These are phyloP conservation scores for Paxillus ammoniavirescens DNA, from an alignment of 768 basidiomycete species.

Conservation along the genomic window DNA sequence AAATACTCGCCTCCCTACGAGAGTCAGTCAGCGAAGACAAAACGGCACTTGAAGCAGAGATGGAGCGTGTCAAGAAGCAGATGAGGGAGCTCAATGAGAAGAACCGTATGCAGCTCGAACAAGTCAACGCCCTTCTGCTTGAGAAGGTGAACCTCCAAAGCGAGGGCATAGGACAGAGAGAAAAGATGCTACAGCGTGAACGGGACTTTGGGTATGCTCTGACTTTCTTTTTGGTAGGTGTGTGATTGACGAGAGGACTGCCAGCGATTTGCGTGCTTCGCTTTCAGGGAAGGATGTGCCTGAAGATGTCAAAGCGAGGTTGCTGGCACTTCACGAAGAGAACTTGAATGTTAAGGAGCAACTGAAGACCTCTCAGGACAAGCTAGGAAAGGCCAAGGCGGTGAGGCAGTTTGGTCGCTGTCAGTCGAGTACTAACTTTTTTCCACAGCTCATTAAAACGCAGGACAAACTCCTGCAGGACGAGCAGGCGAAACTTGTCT, in stretches of 20 bases:
- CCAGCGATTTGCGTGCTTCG: conserved; percentile 74
- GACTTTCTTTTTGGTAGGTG: neutral
- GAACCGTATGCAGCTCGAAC: conserved; percentile 88
- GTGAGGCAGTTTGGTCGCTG: conserved; percentile 36
- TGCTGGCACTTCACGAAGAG: conserved; percentile 77
- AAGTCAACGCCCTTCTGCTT: conserved; percentile 77
- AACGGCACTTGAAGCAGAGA: conserved; percentile 64
- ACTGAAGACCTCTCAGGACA: conserved; percentile 67
- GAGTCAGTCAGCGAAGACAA: conserved; percentile 92
- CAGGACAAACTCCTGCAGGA: conserved; percentile 90
- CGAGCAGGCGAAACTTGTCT: conserved; percentile 60
- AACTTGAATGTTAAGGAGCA: conserved; percentile 70
- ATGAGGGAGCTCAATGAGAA: conserved; percentile 76
- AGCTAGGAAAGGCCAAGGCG: conserved; percentile 75
- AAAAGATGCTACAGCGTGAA: conserved; percentile 83
- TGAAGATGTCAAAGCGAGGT: conserved; percentile 73
- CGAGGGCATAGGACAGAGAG: conserved; percentile 87
- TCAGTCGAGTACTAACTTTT: neutral
- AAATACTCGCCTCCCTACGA: conserved; percentile 80
- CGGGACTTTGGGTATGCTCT: conserved; percentile 72
- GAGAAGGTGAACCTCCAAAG: conserved; percentile 92
- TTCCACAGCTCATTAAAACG: conserved; percentile 78
- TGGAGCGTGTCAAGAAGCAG: conserved; percentile 60
- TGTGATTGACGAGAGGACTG: conserved; percentile 1
- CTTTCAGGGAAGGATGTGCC: conserved; percentile 78